These are phyloP conservation scores for Suillus cothurnatus DNA, from an alignment of 768 basidiomycete species.

Conservation along the genomic window DNA sequence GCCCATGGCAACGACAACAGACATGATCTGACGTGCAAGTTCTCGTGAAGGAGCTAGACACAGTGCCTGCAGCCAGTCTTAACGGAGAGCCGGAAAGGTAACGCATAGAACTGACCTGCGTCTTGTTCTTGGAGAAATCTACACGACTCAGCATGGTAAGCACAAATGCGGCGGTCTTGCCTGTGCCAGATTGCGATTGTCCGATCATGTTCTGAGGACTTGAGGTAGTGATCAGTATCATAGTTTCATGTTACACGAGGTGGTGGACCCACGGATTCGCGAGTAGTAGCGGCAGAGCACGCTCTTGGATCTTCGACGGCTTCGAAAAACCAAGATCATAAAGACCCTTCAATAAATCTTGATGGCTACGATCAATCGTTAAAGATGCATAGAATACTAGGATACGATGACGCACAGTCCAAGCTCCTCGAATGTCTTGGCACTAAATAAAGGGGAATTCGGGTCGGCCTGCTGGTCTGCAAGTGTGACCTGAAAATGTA, in stretches of 20 bases:
- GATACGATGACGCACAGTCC: conserved; percentile 68
- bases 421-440: conserved; percentile 93
- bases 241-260: conserved; percentile 5
- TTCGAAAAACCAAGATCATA: conserved; percentile 96
- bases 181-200: conserved; percentile 98
- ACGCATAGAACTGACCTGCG: conserved; percentile 60
- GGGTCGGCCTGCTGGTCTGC: conserved; percentile 96
- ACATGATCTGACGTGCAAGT: conserved; percentile 96
- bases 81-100: not conserved
- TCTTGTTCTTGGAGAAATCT: conserved; percentile 78
- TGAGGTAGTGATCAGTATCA: conserved; percentile 14
- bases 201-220: conserved; percentile 99
- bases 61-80: conserved; percentile 61
- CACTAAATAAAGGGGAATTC: conserved; percentile 93
- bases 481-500: conserved; percentile 74
- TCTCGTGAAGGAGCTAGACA: conserved; percentile 98
- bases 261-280: conserved; percentile 72
- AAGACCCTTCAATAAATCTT: conserved; percentile 89
- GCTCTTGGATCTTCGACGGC: conserved; percentile 98
- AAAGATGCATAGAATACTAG: not conserved
- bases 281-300: conserved; percentile 89
- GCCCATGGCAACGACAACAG: conserved; percentile 91
- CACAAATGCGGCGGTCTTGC: conserved; percentile 98
- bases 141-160: conserved; percentile 96
- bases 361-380: conserved; percentile 50